Evolutionary conservation across 1,284 basidiomycete genomes (phyloP).

Genomic region (Exobasidium cylindrosporum): DNA sequence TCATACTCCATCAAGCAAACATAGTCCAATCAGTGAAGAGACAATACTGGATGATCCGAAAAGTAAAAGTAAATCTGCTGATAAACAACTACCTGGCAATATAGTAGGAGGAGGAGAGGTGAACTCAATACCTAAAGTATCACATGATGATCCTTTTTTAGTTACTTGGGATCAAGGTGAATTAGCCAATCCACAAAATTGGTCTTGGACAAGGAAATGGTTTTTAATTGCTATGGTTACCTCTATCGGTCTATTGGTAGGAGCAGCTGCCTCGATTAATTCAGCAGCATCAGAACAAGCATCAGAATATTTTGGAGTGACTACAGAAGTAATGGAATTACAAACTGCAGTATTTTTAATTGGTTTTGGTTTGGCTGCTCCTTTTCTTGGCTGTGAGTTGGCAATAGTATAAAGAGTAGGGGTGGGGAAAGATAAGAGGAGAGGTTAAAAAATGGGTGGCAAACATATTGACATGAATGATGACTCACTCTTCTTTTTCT

Average conservation of each 20-base stretch:
- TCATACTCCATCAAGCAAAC: neutral
- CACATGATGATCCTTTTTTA: slow-evolving; percentile 1
- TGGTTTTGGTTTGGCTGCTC: slow-evolving; percentile 3
- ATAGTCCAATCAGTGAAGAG: neutral
- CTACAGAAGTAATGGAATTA: slow-evolving; percentile 12
- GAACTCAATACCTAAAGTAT: neutral
- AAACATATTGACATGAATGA: no score
- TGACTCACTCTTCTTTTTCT: no score
- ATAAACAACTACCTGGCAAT: neutral
- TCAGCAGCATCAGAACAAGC: slow-evolving; percentile 9
- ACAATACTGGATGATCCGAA: no score
- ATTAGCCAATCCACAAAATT: slow-evolving; percentile 9
- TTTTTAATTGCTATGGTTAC: slow-evolving; percentile 7
- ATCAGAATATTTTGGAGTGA: neutral
- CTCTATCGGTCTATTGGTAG: slow-evolving; percentile 5
- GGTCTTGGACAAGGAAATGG: slow-evolving; percentile 14
- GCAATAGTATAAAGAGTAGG: neutral
- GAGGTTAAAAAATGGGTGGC: no score
- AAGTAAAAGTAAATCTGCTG: no score
- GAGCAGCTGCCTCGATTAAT: slow-evolving; percentile 15
- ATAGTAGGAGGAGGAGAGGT: neutral
- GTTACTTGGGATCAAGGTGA: neutral
- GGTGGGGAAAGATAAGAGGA: no score
- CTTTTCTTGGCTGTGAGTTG: slow-evolving; percentile 1
- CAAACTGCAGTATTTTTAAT: slow-evolving; percentile 14